These are phyloP conservation scores for Serendipita sp. DNA, from an alignment of 768 basidiomycete species.

Conservation along the genomic window DNA sequence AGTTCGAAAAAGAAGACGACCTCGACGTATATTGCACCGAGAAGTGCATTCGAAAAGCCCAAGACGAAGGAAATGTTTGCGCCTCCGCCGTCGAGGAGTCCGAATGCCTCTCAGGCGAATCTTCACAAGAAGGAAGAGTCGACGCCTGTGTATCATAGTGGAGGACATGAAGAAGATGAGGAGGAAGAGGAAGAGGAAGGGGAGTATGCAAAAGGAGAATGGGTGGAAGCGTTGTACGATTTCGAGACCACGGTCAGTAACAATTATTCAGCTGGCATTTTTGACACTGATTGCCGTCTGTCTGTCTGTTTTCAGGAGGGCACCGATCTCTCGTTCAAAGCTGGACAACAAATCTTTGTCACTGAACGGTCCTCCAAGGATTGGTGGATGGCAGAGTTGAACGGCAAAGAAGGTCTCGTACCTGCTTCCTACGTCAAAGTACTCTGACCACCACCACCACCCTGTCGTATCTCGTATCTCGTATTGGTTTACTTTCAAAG, in stretches of 20 bases:
- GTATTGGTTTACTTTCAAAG: too few relatives aligned
- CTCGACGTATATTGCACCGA: not conserved
- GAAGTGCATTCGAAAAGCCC: not conserved
- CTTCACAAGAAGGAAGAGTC: not conserved
- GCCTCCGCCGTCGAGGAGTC: not conserved
- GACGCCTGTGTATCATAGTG: not conserved
- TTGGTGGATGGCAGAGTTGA: slow-evolving; percentile 1
- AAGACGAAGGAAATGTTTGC: not conserved
- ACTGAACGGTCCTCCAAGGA: slow-evolving; percentile 1
- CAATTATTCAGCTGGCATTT: not conserved
- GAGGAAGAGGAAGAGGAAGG: slow-evolving; percentile 1
- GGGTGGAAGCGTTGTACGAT: slow-evolving; percentile 2
- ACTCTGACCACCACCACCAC: not conserved
- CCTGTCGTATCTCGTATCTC: too few relatives aligned
- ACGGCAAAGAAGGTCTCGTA: not conserved
- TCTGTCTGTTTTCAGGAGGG: not conserved
- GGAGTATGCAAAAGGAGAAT: slow-evolving; percentile 1
- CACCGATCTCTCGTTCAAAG: slow-evolving; percentile 1
- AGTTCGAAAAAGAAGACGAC: not conserved
- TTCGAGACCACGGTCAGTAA: not conserved
- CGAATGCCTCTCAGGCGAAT: not conserved
- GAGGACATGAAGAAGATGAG: not conserved
- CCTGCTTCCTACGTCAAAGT: slow-evolving; percentile 3
- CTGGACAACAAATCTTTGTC: not conserved
- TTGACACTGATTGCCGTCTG: not conserved